Evolutionary conservation across 2,329 filamentous ascomycete genomes (phyloP), one percentile per base, ranked within the genome.

Genomic region (Aspergillus jensenii): DNA sequence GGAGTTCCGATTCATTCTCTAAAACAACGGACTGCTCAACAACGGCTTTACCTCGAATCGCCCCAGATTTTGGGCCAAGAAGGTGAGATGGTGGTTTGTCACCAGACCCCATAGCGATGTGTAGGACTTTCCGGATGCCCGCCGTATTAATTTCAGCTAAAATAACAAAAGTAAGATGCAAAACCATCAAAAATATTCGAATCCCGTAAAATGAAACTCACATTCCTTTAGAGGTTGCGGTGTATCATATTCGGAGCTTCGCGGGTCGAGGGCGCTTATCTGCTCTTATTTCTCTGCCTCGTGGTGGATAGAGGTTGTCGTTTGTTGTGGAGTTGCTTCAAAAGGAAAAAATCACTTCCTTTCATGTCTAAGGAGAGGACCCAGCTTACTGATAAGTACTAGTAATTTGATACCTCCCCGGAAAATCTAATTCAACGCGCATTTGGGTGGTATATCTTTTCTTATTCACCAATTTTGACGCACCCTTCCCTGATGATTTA

Each of bases 1-100:
- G 81, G 2, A 83, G 65, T 59, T 56, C 74, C 51, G 58, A 62
- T 50, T 65, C 67, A 55, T 65, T 50, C 31, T 61, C 41, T 9
- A 51, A 31, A 35, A n/a, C 17, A 41, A 27, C 46, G 37, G 39
- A n/a, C 44, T 49, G n/a, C 33, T 51, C 41, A 39, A 17, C 39
- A 23, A 19, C 31, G 6, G 37, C 17, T 41, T 47, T 49, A 19
- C 12, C 14, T 44, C 12, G 58, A 53, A 12, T 35, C 33, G 21
- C 19, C 14, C 41, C 48, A 48, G 49, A 43, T 17, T 47, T 50
- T n/a, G 33, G 35, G 35, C 48, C 35, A 48, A 41, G 46, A 41
- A 44, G 11, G 12, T 35, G 48, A 47, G 55, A 57, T 7, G 31
- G 54, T 21, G 46, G 48, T 44, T 51, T 56, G 19, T 56, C 46